Evolutionary conservation across 495 filamentous ascomycete genomes (phyloP), one percentile per base, ranked within the genome.

Genomic region (Terfezia claveryi): DNA sequence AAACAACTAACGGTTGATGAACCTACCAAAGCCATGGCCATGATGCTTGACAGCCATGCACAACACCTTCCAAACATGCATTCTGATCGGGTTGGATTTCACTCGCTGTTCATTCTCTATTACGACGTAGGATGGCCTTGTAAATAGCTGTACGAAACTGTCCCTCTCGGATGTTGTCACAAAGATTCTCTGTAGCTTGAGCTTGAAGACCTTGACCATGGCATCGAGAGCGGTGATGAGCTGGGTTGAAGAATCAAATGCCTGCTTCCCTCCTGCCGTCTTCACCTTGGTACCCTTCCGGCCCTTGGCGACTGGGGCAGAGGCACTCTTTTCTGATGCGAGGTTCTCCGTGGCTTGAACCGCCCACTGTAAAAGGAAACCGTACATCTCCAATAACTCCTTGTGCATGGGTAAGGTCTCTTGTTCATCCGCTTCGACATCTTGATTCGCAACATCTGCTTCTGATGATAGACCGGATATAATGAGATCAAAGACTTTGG

Each of bases 21-120:
- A 50, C 76, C 57, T 75, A 93, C 87, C 88, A 66, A 93, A 95
- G 57, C 80, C 91, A 67, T 99, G 91, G 4, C 92, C 91, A 67
- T 99, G 92, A 65, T 99, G 91, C 69, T 99, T 99, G 49, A 96
- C 80, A 36, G 91, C 88, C 54, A 96, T 85, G 64, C 92, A 96
- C 4, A 96, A 74, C 20, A 95, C 89, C 68, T 93, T 94, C 71
- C 95, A 96, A 38, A 83, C 79, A 69, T 95, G 85, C 92, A 96
- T 96, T 52, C 87, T 79, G 56, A 96, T 83, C 12, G 83, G 72
- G 46, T 85, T 93, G 62, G 75, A 85, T 72, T 96, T 99, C 51
- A 89, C 83, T 53, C 92, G 76, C 67, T 86, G 80, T 65, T 99
- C 91, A 68, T 81, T 95, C 69, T 96, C 91, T 23, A 99, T 72